Percentiles rank a stretch among this genome's conserved stretches.
These are phyloP conservation scores for Apophysomyces variabilis DNA, from an alignment of 371 early-diverging fungal species.

Conservation along the genomic window DNA sequence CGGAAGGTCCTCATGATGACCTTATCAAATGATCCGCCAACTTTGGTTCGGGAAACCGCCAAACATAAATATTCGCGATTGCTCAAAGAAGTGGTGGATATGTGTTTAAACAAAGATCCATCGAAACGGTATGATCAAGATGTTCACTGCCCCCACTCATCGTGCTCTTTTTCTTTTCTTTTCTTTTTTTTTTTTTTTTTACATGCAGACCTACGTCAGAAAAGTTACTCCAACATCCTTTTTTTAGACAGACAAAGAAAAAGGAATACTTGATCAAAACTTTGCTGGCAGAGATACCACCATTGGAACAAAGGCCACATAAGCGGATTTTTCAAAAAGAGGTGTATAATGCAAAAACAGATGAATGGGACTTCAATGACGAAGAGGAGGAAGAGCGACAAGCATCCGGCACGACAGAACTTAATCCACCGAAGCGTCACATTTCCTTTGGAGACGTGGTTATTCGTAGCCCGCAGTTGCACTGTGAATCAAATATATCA, in stretches of 20 bases:
- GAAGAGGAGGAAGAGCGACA: constrained; percentile 21
- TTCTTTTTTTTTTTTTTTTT: no score
- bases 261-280: constrained; percentile 66
- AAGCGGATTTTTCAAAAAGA: constrained; percentile 47
- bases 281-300: constrained; percentile 69
- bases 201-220: constrained; percentile 75
- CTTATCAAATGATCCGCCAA: constrained; percentile 87
- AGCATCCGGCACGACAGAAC: not conserved
- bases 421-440: constrained; percentile 30
- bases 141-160: not conserved
- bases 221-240: constrained; percentile 75
- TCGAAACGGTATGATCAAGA: constrained; percentile 59
- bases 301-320: constrained; percentile 66
- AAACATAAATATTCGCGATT: constrained; percentile 75
- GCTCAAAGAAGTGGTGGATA: constrained; percentile 90
- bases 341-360: constrained; percentile 27
- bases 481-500: not conserved
- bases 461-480: constrained; percentile 31
- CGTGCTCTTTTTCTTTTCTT: no score
- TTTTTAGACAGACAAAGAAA: constrained; percentile 85
- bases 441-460: constrained; percentile 58
- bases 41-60: constrained; percentile 77
- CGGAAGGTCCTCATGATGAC: constrained; percentile 89
- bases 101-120: constrained; percentile 85
- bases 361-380: constrained; percentile 52